Base-by-base conservation (phyloP, 75 land plant genomes). In the Isoetes taiwanensis region DNA sequence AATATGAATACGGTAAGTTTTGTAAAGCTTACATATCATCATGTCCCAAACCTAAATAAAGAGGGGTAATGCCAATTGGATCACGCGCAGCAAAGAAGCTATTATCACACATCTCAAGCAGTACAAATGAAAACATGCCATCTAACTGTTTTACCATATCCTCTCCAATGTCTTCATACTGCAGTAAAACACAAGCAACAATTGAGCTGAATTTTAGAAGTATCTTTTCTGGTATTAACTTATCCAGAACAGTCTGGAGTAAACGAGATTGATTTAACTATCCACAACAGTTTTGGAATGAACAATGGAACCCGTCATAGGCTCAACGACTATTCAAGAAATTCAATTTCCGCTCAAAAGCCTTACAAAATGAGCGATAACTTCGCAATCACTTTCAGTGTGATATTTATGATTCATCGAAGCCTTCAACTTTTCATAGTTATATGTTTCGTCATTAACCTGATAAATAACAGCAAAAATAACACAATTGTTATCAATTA, bases 381-480 rank as follows among this genome's bases (percentile, higher is more conserved):
- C 96, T 67, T 93, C 98, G 67, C 96, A 84, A 35, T 93, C 98
- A 61, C 98, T 93, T 37, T 82, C 77, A 5, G 90, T 93, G 41
- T 78, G 35, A 70, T 85, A 93, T 24, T 66, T 56, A 56, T 81
- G 90, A 24, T 64, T 41, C 71, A 93, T 63, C 30, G 50, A 46
- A 30, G 67, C 71, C 71, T 76, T 84, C 52, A 93, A 63, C n/a
- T 61, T 68, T 56, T 81, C 75, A 60, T 93, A 90, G 78, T 93
- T 93, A 66, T 93, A 93, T 28, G 88, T 88, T 62, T 93, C 98
- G 11, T 95, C 98, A 65, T 93, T 93, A 12, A 93, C 96, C 98
- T 93, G 58, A n/a, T n/a, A n/a, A n/a, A n/a, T n/a, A n/a, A n/a
- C n/a, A n/a, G n/a, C n/a, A n/a, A n/a, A n/a, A n/a, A n/a, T n/a